Conservation (phyloP, 257 asterid species). For the Ophiorrhiza pumila region DNA sequence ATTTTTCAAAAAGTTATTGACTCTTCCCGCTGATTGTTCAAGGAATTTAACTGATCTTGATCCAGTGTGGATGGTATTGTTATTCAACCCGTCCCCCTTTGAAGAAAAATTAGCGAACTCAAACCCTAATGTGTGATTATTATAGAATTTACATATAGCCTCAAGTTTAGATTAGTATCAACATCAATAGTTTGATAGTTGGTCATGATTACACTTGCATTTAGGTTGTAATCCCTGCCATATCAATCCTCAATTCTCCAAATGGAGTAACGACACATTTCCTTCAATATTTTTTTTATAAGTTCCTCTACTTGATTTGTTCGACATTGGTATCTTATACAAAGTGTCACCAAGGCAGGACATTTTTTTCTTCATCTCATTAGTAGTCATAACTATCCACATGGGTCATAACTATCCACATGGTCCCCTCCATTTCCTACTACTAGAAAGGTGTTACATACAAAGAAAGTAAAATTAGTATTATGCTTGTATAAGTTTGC, state of each 20-base stretch:
- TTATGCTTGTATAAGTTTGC: background rate
- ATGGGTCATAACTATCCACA: background rate
- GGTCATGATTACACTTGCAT: too few relatives aligned
- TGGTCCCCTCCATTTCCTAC: background rate
- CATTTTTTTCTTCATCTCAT: background rate
- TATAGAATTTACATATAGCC: too few relatives aligned
- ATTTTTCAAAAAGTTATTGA: background rate
- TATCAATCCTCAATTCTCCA: background rate
- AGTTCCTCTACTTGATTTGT: background rate
- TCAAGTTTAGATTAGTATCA: too few relatives aligned
- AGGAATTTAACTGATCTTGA: too few relatives aligned
- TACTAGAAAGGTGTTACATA: background rate
- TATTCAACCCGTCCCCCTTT: too few relatives aligned
- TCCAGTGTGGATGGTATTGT: too few relatives aligned
- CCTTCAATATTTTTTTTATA: background rate
- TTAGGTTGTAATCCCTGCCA: background rate
- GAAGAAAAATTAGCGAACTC: too few relatives aligned
- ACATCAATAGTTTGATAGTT: too few relatives aligned
- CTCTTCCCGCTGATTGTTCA: too few relatives aligned
- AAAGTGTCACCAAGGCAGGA: background rate
- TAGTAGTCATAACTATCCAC: background rate
- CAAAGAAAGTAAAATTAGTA: background rate
- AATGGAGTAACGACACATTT: background rate
- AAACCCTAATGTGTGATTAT: too few relatives aligned
- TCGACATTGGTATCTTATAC: too few relatives aligned